Percentiles rank a stretch among this genome's conserved stretches.
phyloP scores from a whole-genome alignment of 1,284 basidiomycete species.

The Trametes hirsuta region DNA sequence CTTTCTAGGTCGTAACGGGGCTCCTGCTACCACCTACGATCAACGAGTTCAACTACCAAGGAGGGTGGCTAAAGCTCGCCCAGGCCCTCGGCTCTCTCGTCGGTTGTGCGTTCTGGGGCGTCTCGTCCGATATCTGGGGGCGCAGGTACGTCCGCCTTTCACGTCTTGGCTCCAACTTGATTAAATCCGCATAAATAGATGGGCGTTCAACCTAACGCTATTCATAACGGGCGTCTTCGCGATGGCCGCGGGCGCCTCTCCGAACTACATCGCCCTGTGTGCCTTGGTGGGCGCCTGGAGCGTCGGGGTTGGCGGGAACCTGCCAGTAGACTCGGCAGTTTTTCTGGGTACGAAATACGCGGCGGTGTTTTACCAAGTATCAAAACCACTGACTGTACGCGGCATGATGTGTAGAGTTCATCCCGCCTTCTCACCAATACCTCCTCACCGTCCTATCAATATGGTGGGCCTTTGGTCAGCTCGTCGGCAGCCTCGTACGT shows the following conservation, averaged over 20 bases:
- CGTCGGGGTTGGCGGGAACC: constrained; percentile 68
- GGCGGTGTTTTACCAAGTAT: background rate
- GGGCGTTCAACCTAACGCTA: constrained; percentile 59
- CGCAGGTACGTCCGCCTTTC: constrained; percentile 40
- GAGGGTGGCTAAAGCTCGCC: constrained; percentile 57
- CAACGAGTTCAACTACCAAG: constrained; percentile 55
- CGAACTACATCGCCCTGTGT: constrained; percentile 52
- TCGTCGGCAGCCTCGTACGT: constrained; percentile 59
- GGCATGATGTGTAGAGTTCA: constrained; percentile 45
- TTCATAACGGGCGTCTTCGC: constrained; percentile 71
- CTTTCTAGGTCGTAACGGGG: constrained; percentile 51
- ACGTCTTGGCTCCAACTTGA: background rate
- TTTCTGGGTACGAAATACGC: constrained; percentile 59
- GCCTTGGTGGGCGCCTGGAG: constrained; percentile 58
- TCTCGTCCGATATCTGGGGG: constrained; percentile 11
- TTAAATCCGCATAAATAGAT: background rate
- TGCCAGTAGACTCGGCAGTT: constrained; percentile 79
- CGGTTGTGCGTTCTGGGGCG: constrained; percentile 67
- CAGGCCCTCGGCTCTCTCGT: constrained; percentile 66
- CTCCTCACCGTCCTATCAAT: constrained; percentile 64
- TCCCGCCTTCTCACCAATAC: constrained; percentile 65
- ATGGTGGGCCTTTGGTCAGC: constrained; percentile 69
- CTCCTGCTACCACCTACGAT: constrained; percentile 59
- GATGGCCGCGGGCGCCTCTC: constrained; percentile 58
- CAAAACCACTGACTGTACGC: too few relatives aligned